Conservation (phyloP, 2,329 filamentous ascomycete genomes). For the Penicillium hordei region DNA sequence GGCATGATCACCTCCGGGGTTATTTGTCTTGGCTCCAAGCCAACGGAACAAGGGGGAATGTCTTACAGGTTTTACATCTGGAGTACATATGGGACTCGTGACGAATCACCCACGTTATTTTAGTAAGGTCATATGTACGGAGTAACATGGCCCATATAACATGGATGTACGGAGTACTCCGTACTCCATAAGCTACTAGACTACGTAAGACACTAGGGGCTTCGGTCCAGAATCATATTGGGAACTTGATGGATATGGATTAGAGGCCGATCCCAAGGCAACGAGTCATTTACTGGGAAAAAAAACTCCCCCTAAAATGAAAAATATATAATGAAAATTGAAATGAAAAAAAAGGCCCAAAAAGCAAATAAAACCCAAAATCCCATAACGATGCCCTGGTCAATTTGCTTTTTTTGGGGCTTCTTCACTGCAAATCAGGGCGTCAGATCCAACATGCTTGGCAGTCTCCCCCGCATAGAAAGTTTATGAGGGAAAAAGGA, state of each 20-base stretch:
- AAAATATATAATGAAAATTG: not conserved
- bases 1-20: not conserved
- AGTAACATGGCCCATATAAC: not conserved
- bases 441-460: slow-evolving; percentile 24
- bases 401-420: slow-evolving; percentile 6
- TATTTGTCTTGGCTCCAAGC: not conserved
- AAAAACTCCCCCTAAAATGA: no score
- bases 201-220: not conserved
- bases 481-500: slow-evolving; percentile 16
- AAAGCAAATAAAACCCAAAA: slow-evolving; percentile 4
- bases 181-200: not conserved
- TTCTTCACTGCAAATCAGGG: slow-evolving; percentile 27
- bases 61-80: slow-evolving; percentile 5
- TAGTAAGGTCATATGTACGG: not conserved
- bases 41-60: slow-evolving; percentile 6
- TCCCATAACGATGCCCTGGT: not conserved
- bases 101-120: slow-evolving; percentile 6
- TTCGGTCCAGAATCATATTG: not conserved
- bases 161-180: not conserved
- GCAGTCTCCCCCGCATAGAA: slow-evolving; percentile 29
- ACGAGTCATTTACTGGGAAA: not conserved
- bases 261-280: slow-evolving; percentile 2
- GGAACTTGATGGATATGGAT: not conserved
- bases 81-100: not conserved
- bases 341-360: not conserved